Conservation (phyloP, 495 filamentous ascomycete genomes). For the Aspergillus nanangensis region DNA sequence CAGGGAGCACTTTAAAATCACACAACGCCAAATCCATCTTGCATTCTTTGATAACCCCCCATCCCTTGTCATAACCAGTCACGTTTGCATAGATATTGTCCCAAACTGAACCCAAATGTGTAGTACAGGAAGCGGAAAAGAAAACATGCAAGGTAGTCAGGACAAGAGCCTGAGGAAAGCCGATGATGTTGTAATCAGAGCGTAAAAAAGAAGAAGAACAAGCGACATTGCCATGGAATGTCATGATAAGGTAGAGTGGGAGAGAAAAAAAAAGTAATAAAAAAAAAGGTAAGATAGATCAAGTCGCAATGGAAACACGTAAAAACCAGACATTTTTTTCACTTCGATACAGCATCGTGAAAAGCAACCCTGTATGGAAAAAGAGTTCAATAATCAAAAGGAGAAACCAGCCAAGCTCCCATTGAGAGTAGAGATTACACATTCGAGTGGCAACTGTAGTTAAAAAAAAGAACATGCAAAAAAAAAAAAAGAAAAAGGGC, state of each 20-base stretch:
- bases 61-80: slow-evolving; percentile 18
- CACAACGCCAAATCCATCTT: slow-evolving; percentile 20
- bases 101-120: slow-evolving; percentile 23
- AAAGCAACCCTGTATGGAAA: slow-evolving; percentile 9
- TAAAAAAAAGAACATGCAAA: too few species aligned
- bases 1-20: too few species aligned
- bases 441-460: too few species aligned
- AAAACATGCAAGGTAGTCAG: slow-evolving; percentile 15
- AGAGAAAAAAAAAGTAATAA: slow-evolving; percentile 8
- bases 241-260: slow-evolving; percentile 6
- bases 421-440: slow-evolving; percentile 47
- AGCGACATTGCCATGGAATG: slow-evolving; percentile 3
- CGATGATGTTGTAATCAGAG: slow-evolving; percentile 13
- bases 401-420: slow-evolving; percentile 43
- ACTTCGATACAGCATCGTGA: slow-evolving; percentile 23
- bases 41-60: slow-evolving; percentile 13
- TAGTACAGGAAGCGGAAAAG: slow-evolving; percentile 25
- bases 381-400: slow-evolving; percentile 15
- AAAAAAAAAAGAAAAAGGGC: slow-evolving; percentile 7
- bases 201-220: slow-evolving; percentile 4
- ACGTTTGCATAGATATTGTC: slow-evolving; percentile 20
- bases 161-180: slow-evolving; percentile 12
- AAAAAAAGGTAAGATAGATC: slow-evolving; percentile 6
- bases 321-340: slow-evolving; percentile 15
- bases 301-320: slow-evolving; percentile 7